Conservation (phyloP, 2,329 filamentous ascomycete genomes). For the Camillea tinctor region DNA sequence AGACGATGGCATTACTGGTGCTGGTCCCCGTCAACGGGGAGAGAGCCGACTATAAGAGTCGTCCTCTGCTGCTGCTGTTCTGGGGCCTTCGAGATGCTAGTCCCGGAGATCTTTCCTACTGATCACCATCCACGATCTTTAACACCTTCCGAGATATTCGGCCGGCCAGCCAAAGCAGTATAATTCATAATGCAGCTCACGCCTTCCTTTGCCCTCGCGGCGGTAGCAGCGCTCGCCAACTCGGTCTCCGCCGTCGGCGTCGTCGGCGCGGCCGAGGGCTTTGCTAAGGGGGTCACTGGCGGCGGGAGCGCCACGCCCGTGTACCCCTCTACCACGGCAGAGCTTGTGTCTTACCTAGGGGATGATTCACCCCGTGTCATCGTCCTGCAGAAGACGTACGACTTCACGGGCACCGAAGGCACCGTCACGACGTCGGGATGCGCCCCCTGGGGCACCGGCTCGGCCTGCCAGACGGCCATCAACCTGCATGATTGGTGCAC, state of each 20-base stretch:
- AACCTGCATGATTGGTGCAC: constrained; percentile 58
- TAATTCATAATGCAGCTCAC: neutral
- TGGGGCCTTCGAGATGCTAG: neutral
- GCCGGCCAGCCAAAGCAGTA: neutral
- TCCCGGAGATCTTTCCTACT: neutral
- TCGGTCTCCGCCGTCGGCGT: constrained; percentile 30
- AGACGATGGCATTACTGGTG: too few species aligned
- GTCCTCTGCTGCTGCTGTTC: neutral
- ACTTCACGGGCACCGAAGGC: constrained; percentile 57
- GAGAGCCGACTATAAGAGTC: neutral
- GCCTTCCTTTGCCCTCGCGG: neutral
- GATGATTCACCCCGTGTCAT: constrained; percentile 55
- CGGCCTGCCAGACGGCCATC: constrained; percentile 57
- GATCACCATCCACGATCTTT: neutral
- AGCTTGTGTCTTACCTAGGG: constrained; percentile 59
- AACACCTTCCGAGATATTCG: neutral
- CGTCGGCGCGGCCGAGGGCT: constrained; percentile 40
- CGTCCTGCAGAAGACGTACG: constrained; percentile 54
- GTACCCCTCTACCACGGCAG: constrained; percentile 50
- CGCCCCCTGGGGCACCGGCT: constrained; percentile 54
- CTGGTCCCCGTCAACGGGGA: neutral
- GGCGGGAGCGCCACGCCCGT: constrained; percentile 54
- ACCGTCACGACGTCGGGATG: constrained; percentile 53
- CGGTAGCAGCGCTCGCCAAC: neutral
- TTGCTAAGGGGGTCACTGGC: constrained; percentile 55